Evolutionary conservation across 805 yeast genomes (phyloP), one percentile per base, ranked within the genome.

Genomic region (Debaryomyces castellii): DNA sequence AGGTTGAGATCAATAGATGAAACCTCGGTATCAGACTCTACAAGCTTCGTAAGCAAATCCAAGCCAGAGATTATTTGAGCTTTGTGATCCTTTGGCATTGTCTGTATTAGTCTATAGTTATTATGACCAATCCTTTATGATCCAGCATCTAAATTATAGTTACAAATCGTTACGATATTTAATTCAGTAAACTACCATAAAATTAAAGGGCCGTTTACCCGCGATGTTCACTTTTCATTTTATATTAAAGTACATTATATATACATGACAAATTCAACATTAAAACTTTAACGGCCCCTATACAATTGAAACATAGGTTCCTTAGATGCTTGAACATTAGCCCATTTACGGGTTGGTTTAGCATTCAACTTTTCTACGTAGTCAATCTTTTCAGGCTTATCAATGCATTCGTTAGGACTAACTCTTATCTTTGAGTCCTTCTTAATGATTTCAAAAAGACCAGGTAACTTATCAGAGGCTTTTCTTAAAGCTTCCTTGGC

Each of bases 391-490:
- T 66, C 72, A 1, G 78, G 76, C 5, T 69, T 72, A 35, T 74
- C 77, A 43, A 71, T 69, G 44, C 83, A 81, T 25, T 75, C 60
- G 38, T 78, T 76, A 47, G 87, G 70, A 18, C 96, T 89, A 11
- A 85, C 84, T 70, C 95, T 83, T 27, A 90, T 81, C 47, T 79
- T 69, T 33, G 87, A 75, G 20, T 78, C 77, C 53, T 67, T 74
- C 45, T 81, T 81, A 36, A 92, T 81, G 59, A 92, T 85, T 69
- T 92, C 98, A 69, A 85, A 91, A 40, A 82, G 78, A 12, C 98
- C 98, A 0, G 99, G 99, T 46, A 94, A 77, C 63, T 92, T 92
- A 51, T 83, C 89, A 36, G 92, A 85, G 4, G 97, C 97, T 64
- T 89, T 87, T 64, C 96, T 80, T 57, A 86, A 78, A 0, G 96